These are phyloP conservation scores for Hymenoscyphus salicellus DNA, from an alignment of 2,329 filamentous ascomycete species.

Conservation along the genomic window DNA sequence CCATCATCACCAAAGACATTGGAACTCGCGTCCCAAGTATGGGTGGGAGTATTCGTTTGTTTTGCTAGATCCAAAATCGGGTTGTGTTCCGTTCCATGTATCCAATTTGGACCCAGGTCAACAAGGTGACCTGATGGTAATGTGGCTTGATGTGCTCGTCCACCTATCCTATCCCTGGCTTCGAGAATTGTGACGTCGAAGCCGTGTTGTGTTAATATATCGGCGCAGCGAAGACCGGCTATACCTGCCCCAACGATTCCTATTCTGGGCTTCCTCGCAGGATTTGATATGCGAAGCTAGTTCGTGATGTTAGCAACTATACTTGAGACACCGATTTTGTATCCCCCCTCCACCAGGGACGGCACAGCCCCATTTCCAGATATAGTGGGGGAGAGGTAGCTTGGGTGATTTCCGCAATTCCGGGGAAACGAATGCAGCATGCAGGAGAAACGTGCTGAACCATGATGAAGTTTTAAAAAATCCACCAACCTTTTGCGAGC, in stretches of 20 bases:
- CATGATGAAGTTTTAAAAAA: background rate
- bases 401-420: too few species aligned
- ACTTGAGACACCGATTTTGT: background rate
- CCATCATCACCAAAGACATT: constrained; percentile 43
- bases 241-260: constrained; percentile 56
- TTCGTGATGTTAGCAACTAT: background rate
- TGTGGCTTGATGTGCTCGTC: constrained; percentile 34
- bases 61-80: constrained; percentile 53
- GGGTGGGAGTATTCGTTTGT: constrained; percentile 46
- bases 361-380: background rate
- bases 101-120: constrained; percentile 35
- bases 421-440: too few species aligned
- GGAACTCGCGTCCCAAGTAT: constrained; percentile 47
- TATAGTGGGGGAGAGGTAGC: background rate
- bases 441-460: too few species aligned
- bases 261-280: constrained; percentile 16
- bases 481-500: constrained; percentile 15
- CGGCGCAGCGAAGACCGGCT: constrained; percentile 54
- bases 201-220: constrained; percentile 51
- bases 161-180: constrained; percentile 53
- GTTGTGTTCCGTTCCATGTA: constrained; percentile 38
- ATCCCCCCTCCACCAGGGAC: background rate
- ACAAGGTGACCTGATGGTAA: constrained; percentile 30
- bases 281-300: constrained; percentile 7
- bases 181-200: constrained; percentile 57